A percentile compares a stretch with the other conserved stretches of the same genome.
Conservation (phyloP, 2,329 filamentous ascomycete species). For the Cladophialophora chaetospira region DNA sequence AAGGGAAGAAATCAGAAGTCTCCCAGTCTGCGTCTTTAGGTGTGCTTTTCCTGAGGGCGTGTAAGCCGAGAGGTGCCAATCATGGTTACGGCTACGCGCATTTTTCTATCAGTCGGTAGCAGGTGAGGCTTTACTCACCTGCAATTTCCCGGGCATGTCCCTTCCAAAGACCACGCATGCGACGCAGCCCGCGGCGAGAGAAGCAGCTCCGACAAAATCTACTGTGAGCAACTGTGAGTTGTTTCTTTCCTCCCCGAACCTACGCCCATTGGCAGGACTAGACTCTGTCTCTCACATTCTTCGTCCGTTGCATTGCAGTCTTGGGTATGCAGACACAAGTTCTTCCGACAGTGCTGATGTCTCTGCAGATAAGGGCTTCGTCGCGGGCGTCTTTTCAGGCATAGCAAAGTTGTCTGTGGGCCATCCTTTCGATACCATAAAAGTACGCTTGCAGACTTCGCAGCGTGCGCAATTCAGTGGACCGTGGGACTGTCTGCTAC, state of each 20-base stretch:
- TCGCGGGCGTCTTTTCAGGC: conserved; percentile 93
- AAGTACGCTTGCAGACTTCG: conserved; percentile 91
- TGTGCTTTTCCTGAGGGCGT: background rate
- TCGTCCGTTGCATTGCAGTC: too few species aligned
- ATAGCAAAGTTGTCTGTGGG: conserved; percentile 72
- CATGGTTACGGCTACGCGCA: conserved; percentile 4
- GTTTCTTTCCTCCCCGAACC: too few species aligned
- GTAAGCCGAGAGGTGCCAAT: background rate
- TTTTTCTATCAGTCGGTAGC: conserved; percentile 1
- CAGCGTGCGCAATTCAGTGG: conserved; percentile 76
- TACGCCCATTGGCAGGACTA: too few species aligned
- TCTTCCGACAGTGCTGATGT: too few species aligned
- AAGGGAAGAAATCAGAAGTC: background rate
- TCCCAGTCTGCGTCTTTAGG: background rate
- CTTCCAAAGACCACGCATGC: background rate
- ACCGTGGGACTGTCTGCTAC: conserved; percentile 78
- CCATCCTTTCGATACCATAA: conserved; percentile 85
- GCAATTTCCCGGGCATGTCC: conserved; percentile 17
- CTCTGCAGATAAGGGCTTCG: conserved; percentile 98
- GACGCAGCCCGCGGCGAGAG: background rate
- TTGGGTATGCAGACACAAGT: too few species aligned
- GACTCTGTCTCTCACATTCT: too few species aligned
- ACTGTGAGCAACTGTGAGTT: conserved; percentile 60
- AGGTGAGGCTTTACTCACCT: conserved; percentile 11
- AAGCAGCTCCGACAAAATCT: conserved; percentile 11